Conservation (phyloP, 1,284 basidiomycete species). For the Malassezia furfur region DNA sequence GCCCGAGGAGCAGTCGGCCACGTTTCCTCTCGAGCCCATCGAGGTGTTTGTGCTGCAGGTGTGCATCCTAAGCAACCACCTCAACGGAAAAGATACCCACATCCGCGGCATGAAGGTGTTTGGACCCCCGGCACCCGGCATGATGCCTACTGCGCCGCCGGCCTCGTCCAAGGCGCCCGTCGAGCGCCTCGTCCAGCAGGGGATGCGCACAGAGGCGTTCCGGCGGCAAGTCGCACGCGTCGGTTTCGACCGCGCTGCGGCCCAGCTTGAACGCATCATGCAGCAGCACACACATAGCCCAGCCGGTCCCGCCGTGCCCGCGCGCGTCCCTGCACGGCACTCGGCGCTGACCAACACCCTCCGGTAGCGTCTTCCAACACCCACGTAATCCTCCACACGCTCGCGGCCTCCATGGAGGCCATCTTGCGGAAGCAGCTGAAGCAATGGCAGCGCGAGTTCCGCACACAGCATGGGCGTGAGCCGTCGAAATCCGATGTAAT, state of each 20-base stretch:
- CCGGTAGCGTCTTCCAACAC: conserved; percentile 3
- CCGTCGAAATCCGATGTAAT: conserved; percentile 13
- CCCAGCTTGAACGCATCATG: conserved; percentile 14
- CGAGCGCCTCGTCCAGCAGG: conserved; percentile 12
- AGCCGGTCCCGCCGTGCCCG: not conserved
- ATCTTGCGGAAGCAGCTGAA: conserved; percentile 17
- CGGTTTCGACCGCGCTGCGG: conserved; percentile 8
- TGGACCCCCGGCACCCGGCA: conserved; percentile 50
- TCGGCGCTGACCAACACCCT: conserved; percentile 10
- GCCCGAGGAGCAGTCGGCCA: conserved; percentile 50
- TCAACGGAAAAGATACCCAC: conserved; percentile 98
- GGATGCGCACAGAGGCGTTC: conserved; percentile 8
- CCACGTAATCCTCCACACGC: conserved; percentile 7
- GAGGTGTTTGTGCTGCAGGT: conserved; percentile 83
- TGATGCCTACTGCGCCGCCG: not conserved
- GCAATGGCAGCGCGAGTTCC: conserved; percentile 16
- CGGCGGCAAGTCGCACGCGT: conserved; percentile 12
- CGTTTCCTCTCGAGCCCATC: conserved; percentile 53
- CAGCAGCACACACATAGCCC: conserved; percentile 2
- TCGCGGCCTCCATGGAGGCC: conserved; percentile 12
- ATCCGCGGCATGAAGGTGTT: conserved; percentile 77
- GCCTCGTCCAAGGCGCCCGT: not conserved
- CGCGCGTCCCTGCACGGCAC: conserved; percentile 4
- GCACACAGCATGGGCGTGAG: conserved; percentile 12
- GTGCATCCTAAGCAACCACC: conserved; percentile 82